Evolutionary conservation across 176 grass and related monocot species (phyloP), one percentile per base, ranked within the genome.

Genomic region (Chloris gayana): DNA sequence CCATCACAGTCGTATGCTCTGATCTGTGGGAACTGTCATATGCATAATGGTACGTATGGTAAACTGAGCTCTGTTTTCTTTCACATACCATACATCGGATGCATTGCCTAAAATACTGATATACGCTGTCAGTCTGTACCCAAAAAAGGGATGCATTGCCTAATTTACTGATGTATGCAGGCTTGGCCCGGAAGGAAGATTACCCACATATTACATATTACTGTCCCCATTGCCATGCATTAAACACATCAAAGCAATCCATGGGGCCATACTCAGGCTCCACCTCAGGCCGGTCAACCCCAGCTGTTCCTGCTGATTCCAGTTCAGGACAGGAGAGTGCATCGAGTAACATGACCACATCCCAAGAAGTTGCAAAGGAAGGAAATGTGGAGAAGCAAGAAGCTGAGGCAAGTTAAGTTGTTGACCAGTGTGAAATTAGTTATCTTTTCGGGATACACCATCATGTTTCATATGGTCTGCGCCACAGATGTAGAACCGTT

Each of bases 1-100:
- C 96, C 96, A 30, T 89, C 93, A 26, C 96, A 99, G 14, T 93
- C 93, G 0, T 99, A 99, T 26, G 96, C 96, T 63, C 89, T 99
- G 73, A 99, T 99, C 50, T 99, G 96, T 88, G 93, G 96, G 34
- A 95, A 89, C 71, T 99, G 96, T 73, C 85, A 85, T 82, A 95
- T 99, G 96, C 96, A 99, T 80, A 99, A 99, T 80, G 96, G 96
- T 98, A 32, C 2, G 88, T 74, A 31, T 29, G 50, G 65, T 73
- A 32, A 72, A 84, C 22, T 38, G 45, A 63, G 33, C 34, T 66
- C 47, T 34, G 50, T 47, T 59, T 37, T 38, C 34, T 71, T 87
- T 12, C 62, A 69, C 14, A 34, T 78, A 21, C 26, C 78, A 0
- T 19, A 5, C 70, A 35, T 5, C 5, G 35, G 41, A 44, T 44